Percentiles rank a stretch among this genome's conserved stretches.
Conservation (phyloP, 2,329 filamentous ascomycete species). For the Cordyceps farinosa region DNA sequence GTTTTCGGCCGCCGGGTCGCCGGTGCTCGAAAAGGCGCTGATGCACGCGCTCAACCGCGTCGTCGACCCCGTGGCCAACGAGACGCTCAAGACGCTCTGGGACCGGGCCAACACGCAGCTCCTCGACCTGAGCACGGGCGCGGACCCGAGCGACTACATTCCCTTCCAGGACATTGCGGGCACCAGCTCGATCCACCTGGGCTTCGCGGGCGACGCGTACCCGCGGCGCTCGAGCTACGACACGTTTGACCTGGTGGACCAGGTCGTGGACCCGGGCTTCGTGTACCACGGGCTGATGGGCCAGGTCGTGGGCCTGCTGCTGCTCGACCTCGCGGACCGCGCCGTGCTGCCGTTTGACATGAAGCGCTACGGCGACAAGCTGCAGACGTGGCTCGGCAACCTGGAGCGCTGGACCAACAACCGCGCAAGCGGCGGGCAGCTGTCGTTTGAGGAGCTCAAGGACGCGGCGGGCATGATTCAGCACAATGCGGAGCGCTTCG, state of each 20-base stretch:
- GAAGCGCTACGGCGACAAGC: conserved; percentile 62
- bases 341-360: conserved; percentile 82
- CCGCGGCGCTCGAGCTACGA: conserved; percentile 86
- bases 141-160: conserved; percentile 68
- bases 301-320: conserved; percentile 75
- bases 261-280: conserved; percentile 77
- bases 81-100: conserved; percentile 73
- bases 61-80: conserved; percentile 66
- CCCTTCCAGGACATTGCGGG: conserved; percentile 91
- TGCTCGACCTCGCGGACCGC: conserved; percentile 78
- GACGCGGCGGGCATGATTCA: conserved; percentile 61
- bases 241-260: conserved; percentile 80
- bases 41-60: conserved; percentile 71
- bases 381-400: conserved; percentile 63
- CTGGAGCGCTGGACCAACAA: conserved; percentile 61
- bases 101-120: conserved; percentile 59
- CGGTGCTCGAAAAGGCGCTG: conserved; percentile 71
- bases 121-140: conserved; percentile 62
- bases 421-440: conserved; percentile 23
- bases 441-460: conserved; percentile 33
- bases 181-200: conserved; percentile 80
- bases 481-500: conserved; percentile 53
- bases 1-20: conserved; percentile 77
- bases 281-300: conserved; percentile 74
- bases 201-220: conserved; percentile 64